Percentiles rank a stretch among this genome's conserved stretches.
Evolutionary conservation across 371 early-diverging fungal genomes (phyloP).

Genomic region (Coemansia sp.): DNA sequence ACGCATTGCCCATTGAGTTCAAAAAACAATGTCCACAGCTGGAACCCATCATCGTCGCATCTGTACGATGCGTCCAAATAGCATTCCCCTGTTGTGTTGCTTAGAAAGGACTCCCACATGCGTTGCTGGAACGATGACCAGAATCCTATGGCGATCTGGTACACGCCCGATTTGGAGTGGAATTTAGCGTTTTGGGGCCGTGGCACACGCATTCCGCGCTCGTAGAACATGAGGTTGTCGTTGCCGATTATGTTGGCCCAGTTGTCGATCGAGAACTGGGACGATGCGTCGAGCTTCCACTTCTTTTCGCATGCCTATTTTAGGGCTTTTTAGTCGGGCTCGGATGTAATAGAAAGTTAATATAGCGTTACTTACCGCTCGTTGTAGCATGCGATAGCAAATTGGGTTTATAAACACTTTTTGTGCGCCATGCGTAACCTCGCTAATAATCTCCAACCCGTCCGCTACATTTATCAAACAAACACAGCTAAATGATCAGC

Average conservation of each 20-base stretch:
- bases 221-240: constrained; percentile 15
- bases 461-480: too few species aligned
- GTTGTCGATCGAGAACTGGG: constrained; percentile 26
- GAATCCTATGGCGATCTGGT: constrained; percentile 21
- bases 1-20: constrained; percentile 16
- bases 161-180: background rate
- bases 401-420: constrained; percentile 25
- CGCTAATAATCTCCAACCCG: background rate
- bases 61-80: constrained; percentile 33
- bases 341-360: too few species aligned
- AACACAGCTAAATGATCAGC: too few species aligned
- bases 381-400: constrained; percentile 34
- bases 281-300: constrained; percentile 16
- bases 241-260: constrained; percentile 20
- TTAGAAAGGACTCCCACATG: constrained; percentile 28
- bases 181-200: constrained; percentile 16
- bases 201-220: constrained; percentile 26
- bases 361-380: background rate
- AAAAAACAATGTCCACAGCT: constrained; percentile 41
- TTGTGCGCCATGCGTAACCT: background rate
- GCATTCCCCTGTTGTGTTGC: constrained; percentile 13
- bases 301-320: constrained; percentile 4
- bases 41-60: constrained; percentile 26
- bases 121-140: constrained; percentile 28
- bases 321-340: background rate